Evolutionary conservation across 2,329 filamentous ascomycete species (phyloP), one percentile per base, ranked within the genome.

Genomic region (Fusarium sarcochroum): DNA sequence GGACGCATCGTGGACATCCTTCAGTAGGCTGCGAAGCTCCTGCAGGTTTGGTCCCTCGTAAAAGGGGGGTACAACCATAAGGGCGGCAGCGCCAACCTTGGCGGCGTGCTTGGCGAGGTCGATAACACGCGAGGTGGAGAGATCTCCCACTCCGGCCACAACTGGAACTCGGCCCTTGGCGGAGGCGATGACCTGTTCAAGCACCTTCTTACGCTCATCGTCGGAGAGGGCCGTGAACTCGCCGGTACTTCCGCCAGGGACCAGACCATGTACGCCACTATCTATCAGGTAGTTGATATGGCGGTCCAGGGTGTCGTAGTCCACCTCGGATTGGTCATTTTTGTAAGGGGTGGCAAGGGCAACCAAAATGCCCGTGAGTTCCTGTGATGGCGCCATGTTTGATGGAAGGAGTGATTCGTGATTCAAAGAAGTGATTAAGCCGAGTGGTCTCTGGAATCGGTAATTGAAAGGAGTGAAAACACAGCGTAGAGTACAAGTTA

Each of bases 41-140:
- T 75, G 73, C n/a, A 82, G 65, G 59, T 74, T 81, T 27, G 81
- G 75, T 0, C 82, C 77, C 40, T 85, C 83, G 63, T 85, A 85
- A 73, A 81, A 85, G 0, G 83, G 83, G 6, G 83, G 83, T 0
- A 85, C 82, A 14, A 84, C 79, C 83, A 85, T 85, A 0, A 82
- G 69, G 0, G 82, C 81, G 3, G 77, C 75, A 0, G 82, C 82
- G 3, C 73, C 73, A 11, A 18, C 69, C 17, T 84, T 79, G 8
- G 69, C 69, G n/a, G 69, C 69, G 4, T 71, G 69, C 55, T 84
- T 80, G 1, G 72, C 69, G 0, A 73, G 58, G 5, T 74, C 70
- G 5, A 83, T 70, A 2, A 74, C 58, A 0, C 63, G 66, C 0
- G 63, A 66, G 2, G 82, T 84, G 0, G 80, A 80, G 1, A 82